A percentile compares a stretch with the other conserved stretches of the same genome.
These are phyloP conservation scores for Leccinum variicolor DNA, from an alignment of 768 basidiomycete genomes.

Conservation along the genomic window DNA sequence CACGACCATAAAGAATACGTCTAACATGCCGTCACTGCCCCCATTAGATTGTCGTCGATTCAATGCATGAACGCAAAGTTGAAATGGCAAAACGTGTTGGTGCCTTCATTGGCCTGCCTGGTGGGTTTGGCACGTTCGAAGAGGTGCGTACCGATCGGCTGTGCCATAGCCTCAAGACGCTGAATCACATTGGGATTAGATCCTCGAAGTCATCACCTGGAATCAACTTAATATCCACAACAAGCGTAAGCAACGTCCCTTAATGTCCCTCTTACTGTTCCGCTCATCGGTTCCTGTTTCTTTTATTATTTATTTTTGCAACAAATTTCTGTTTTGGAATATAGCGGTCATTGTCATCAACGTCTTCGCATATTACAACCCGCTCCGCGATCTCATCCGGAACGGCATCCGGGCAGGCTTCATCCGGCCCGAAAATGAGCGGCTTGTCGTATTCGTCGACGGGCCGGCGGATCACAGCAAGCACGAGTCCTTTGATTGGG, in stretches of 20 bases:
- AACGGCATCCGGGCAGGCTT: slow-evolving; percentile 69
- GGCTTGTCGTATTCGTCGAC: slow-evolving; percentile 72
- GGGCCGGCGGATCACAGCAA: slow-evolving; percentile 51
- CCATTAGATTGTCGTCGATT: slow-evolving; percentile 64
- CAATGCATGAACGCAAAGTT: slow-evolving; percentile 88
- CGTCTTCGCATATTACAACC: slow-evolving; percentile 77
- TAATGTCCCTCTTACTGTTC: neutral
- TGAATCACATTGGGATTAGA: slow-evolving; percentile 34
- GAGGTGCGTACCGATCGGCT: slow-evolving; percentile 46
- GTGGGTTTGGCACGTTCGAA: slow-evolving; percentile 94
- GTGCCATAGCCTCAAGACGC: neutral
- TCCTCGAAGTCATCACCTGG: slow-evolving; percentile 95
- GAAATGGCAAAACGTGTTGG: slow-evolving; percentile 81
- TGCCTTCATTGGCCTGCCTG: slow-evolving; percentile 87
- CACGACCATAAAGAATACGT: slow-evolving; percentile 1
- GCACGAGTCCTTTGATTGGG: slow-evolving; percentile 76
- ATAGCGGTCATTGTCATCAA: slow-evolving; percentile 86
- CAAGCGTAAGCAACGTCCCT: slow-evolving; percentile 55
- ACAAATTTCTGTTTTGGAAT: neutral
- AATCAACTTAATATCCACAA: slow-evolving; percentile 85
- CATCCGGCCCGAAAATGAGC: slow-evolving; percentile 59
- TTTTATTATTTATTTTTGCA: neutral
- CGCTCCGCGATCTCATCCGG: slow-evolving; percentile 72
- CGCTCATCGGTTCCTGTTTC: neutral
- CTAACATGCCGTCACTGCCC: slow-evolving; percentile 4